Base-by-base conservation (phyloP, 2,329 filamentous ascomycete genomes). In the Penicillium sp. region DNA sequence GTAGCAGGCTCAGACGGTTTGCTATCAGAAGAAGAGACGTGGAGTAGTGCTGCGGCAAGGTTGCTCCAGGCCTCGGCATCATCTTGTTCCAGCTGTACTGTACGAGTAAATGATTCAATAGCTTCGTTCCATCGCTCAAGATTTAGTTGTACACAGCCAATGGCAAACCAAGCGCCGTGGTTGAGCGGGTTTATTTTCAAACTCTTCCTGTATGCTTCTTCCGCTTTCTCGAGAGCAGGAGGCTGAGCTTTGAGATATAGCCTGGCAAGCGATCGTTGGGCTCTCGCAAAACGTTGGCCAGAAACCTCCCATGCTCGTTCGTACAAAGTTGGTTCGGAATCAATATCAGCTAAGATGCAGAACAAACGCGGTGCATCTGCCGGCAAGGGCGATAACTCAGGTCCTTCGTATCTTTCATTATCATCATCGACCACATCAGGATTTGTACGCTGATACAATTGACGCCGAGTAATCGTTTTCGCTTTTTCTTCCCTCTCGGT, bases 61-160 rank as follows among this genome's bases (percentile, higher is more conserved):
- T 99, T 99, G 65, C 89, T 95, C 91, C 94, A 99, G 0, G 90
- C 91, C 67, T 96, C 86, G 0, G 92, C 93, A 67, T 97, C 92
- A 52, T 88, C 86, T 24, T 95, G 92, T 48, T 96, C 94, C 11
- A 90, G 81, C 63, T 89, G 86, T 11, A 99, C 92, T 8, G 88
- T 88, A 21, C 91, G 83, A 8, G 86, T 85, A 71, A 95, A 99
- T 0, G 91, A 88, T 62, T 93, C 86, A 0, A 90, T 86, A 0
- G 94, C 93, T 20, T 88, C 87, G 20, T 86, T 79, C 75, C 89
- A 97, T 40, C 86, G 80, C 9, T 84, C 84, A 0, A 95, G 79
- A 51, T 93, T 86, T 20, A 99, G 81, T 62, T 88, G 84, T 52
- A 95, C 90, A 68, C 96, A 96, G 7, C 94, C 94, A 4, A 97